These are phyloP conservation scores for Neophaeococcomyces aloes DNA, from an alignment of 2,329 filamentous ascomycete genomes.

Conservation along the genomic window DNA sequence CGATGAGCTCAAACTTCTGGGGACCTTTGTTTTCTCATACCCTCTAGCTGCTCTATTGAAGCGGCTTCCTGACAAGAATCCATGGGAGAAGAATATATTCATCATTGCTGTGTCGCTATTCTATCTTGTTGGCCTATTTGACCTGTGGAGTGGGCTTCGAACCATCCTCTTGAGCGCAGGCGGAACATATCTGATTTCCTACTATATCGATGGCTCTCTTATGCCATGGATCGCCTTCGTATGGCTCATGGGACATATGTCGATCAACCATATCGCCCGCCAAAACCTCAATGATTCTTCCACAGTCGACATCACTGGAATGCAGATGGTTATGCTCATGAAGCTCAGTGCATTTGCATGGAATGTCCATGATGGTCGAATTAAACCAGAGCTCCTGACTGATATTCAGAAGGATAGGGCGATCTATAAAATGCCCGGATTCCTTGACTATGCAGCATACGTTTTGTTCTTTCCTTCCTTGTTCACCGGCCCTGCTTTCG, in stretches of 20 bases:
- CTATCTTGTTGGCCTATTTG: conserved; percentile 86
- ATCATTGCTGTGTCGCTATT: conserved; percentile 72
- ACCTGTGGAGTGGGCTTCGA: conserved; percentile 73
- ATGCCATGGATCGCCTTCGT: conserved; percentile 98
- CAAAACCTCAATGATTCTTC: conserved; percentile 59
- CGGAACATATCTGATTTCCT: conserved; percentile 72
- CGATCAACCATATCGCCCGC: conserved; percentile 73
- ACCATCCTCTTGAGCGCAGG: conserved; percentile 71
- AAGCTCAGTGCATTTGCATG: conserved; percentile 94
- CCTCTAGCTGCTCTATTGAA: conserved; percentile 83
- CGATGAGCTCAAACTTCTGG: conserved; percentile 77
- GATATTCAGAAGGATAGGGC: conserved; percentile 77
- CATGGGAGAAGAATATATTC: conserved; percentile 78
- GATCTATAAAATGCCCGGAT: conserved; percentile 59
- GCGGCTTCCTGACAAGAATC: conserved; percentile 73
- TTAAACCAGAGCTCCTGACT: conserved; percentile 68
- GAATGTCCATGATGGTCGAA: conserved; percentile 88
- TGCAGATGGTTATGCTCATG: conserved; percentile 98
- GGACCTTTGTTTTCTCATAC: conserved; percentile 83
- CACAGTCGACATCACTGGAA: conserved; percentile 74
- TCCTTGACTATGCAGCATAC: conserved; percentile 79
- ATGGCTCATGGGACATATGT: conserved; percentile 94
- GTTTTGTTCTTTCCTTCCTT: conserved; percentile 91
- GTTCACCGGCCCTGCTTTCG: conserved; percentile 83
- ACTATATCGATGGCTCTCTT: conserved; percentile 71